Evolutionary conservation across 2,329 filamentous ascomycete genomes (phyloP).

Genomic region (Hawksworthiomyces lignivorus): DNA sequence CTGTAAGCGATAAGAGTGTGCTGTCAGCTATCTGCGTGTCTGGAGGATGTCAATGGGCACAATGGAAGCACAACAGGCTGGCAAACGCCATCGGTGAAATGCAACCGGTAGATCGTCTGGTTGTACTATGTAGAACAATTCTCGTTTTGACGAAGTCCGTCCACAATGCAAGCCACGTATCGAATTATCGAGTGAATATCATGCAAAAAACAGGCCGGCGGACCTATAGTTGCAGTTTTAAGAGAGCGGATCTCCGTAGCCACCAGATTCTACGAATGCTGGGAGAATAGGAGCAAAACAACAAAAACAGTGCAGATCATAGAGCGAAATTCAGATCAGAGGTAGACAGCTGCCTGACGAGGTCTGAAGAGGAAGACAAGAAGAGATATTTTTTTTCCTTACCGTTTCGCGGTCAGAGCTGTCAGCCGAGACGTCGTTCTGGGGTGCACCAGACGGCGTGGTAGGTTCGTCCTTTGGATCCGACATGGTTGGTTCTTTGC

Average conservation of each 20-base stretch:
- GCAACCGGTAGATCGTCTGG: no score
- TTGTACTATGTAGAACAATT: no score
- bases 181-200: conserved; percentile 1
- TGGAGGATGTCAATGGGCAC: no score
- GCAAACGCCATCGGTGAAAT: no score
- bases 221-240: background rate
- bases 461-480: conserved; percentile 10
- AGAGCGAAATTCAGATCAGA: no score
- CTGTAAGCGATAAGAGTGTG: conserved; percentile 30
- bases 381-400: conserved; percentile 1
- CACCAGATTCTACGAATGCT: background rate
- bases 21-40: conserved; percentile 7
- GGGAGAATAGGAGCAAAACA: background rate
- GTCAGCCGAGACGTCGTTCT: conserved; percentile 4
- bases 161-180: background rate
- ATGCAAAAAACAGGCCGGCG: conserved; percentile 3
- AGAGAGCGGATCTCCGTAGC: conserved; percentile 1
- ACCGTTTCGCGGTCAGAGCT: conserved; percentile 14
- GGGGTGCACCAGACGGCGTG: conserved; percentile 2
- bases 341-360: no score
- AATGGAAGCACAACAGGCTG: no score
- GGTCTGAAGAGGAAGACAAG: background rate
- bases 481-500: conserved; percentile 9
- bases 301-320: no score
- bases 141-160: no score